Conservation (phyloP, 23 red algal genomes). For the Gracilaria gracilis region DNA sequence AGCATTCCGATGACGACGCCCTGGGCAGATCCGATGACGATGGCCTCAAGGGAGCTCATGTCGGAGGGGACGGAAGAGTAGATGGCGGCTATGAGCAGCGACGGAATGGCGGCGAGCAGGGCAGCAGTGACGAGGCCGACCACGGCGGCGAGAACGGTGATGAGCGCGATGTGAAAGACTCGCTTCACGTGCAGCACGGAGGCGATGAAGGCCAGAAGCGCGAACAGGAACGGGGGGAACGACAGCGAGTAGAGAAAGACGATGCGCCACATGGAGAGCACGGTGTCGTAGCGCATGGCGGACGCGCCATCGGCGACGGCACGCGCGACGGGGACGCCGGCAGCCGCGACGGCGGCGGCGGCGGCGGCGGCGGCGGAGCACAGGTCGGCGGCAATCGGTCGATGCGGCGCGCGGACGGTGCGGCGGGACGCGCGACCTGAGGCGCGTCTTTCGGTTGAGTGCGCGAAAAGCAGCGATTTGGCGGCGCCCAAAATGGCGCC, state of each 20-base stretch:
- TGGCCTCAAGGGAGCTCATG: constrained; percentile 57
- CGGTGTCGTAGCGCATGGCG: constrained; percentile 38
- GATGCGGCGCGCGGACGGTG: too few relatives aligned
- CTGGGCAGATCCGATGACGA: constrained; percentile 49
- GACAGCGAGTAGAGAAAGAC: constrained; percentile 47
- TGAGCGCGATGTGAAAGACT: constrained; percentile 13
- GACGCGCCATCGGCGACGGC: background rate
- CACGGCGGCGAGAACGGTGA: constrained; percentile 35
- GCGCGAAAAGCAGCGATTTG: background rate
- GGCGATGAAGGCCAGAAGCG: constrained; percentile 40
- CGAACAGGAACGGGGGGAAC: constrained; percentile 33
- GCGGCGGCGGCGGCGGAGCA: background rate
- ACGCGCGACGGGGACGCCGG: too few relatives aligned
- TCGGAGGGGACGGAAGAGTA: constrained; percentile 45
- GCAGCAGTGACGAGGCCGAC: constrained; percentile 40
- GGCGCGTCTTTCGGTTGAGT: too few relatives aligned
- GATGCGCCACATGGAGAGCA: constrained; percentile 63
- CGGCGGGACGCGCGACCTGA: too few relatives aligned
- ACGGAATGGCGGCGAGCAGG: constrained; percentile 28
- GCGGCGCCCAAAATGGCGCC: constrained; percentile 5
- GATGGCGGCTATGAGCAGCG: constrained; percentile 59
- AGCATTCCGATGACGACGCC: constrained; percentile 60
- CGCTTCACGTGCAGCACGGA: constrained; percentile 44
- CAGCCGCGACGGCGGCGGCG: background rate
- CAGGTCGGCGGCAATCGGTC: background rate